Evolutionary conservation across 148 eudicot genomes (phyloP), one percentile per base, ranked within the genome.

Genomic region (Bassia scoparia): DNA sequence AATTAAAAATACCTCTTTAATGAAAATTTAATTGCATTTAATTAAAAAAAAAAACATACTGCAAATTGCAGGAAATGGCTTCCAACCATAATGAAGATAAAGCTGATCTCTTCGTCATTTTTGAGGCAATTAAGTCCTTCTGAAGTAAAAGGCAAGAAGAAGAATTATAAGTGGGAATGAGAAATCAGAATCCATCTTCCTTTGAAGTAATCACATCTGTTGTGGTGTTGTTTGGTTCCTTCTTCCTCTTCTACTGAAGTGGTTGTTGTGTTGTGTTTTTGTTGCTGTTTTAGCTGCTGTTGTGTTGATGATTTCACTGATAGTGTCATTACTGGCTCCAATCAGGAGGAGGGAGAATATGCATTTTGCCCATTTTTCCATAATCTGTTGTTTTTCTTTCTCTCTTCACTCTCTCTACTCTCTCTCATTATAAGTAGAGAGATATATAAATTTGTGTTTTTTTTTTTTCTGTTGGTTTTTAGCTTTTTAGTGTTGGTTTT

Each of bases 151-250:
- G 84, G 50, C 91, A 88, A 3, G 62, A 31, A 13, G 77, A 20
- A 64, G 63, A 73, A 67, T 84, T 66, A 52, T 88, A 88, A 74
- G 56, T n/a, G 84, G 89, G 44, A 38, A 60, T 37, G 87, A 82
- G 34, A 79, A 75, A 38, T 79, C 86, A 11, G 66, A 16, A 84
- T 79, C 91, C 91, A 88, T 8, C 88, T 86, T 27, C 91, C 89
- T 54, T 79, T 76, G 78, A 76, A 87, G 50, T 81, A 80, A 75
- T 87, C 84, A 82, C 91, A 87, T 0, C 72, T 75, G 23, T 75
- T 34, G 48, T 24, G 35, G 29, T 50, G 48, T 3, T 66, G 21
- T 5, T 56, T 72, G 31, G 35, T 53, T 73, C 16, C 52, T 65
- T 7, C n/a, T 71, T 4, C 3, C 62, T 34, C 14, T 71, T 1